phyloP scores from a whole-genome alignment of 371 early-diverging fungal species.

The Haplosporangium sp. region DNA sequence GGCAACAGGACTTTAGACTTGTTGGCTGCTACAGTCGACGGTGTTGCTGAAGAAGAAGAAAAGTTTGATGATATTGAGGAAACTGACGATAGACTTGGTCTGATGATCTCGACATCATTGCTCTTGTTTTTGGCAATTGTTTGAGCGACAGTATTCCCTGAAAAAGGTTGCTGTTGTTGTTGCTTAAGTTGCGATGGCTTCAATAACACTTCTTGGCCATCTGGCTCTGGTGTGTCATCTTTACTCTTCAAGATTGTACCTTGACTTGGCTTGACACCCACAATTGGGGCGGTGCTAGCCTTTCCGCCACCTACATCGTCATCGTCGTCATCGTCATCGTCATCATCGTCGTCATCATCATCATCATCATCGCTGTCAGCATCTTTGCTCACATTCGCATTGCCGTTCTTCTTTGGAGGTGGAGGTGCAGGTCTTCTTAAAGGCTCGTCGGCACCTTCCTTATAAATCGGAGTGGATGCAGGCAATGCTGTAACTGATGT shows the following conservation, averaged over 20 bases:
- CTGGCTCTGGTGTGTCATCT: not conserved
- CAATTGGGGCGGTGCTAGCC: not conserved
- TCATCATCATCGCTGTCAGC: conserved; percentile 20
- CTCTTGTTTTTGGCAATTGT: not conserved
- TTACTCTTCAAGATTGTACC: not conserved
- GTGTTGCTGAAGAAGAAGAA: not conserved
- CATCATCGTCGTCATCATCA: conserved; percentile 32
- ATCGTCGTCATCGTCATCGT: conserved; percentile 17
- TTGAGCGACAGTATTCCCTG: not conserved
- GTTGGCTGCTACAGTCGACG: conserved; percentile 16
- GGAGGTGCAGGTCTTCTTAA: conserved; percentile 38
- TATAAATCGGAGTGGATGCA: conserved; percentile 22
- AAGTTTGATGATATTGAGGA: conserved; percentile 6
- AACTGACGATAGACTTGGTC: conserved; percentile 5
- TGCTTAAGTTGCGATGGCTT: conserved; percentile 37
- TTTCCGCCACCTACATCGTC: not conserved
- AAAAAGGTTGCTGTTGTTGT: conserved; percentile 16
- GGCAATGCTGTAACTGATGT: conserved; percentile 21
- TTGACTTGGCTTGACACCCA: not conserved
- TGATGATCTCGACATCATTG: conserved; percentile 12
- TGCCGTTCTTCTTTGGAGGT: conserved; percentile 21
- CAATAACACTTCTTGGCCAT: conserved; percentile 21
- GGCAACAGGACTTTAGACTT: conserved; percentile 34
- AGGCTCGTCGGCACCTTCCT: conserved; percentile 18
- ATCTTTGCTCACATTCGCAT: not conserved